These are phyloP conservation scores for Stachybotrys echinatus DNA, from an alignment of 2,329 filamentous ascomycete genomes.

Conservation along the genomic window DNA sequence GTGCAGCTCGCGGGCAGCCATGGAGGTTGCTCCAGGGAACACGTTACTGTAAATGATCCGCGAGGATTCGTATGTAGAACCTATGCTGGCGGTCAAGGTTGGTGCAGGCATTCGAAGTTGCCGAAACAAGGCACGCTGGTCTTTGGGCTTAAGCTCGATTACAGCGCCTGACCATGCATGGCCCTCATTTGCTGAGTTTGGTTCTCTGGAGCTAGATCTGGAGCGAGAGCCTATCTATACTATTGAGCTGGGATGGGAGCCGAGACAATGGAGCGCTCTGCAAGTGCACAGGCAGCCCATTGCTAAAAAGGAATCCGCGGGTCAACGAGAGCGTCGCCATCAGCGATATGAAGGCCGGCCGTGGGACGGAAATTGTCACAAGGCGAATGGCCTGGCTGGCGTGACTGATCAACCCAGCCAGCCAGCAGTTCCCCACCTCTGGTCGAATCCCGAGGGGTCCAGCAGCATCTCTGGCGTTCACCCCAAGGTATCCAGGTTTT, in stretches of 20 bases:
- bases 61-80: conserved; percentile 30
- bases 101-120: conserved; percentile 11
- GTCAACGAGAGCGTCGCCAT: conserved; percentile 1
- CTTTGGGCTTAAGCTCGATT: neutral
- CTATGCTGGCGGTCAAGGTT: neutral
- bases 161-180: too few relatives aligned
- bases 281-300: conserved; percentile 1
- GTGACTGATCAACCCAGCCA: neutral
- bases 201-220: too few relatives aligned
- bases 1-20: neutral
- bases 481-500: too few relatives aligned
- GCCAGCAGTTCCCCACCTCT: too few relatives aligned
- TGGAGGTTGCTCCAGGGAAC: neutral
- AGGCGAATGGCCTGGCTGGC: too few relatives aligned
- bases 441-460: too few relatives aligned
- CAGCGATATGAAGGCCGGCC: neutral
- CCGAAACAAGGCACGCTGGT: conserved; percentile 7
- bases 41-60: conserved; percentile 28
- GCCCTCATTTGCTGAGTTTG: too few relatives aligned
- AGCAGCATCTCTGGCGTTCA: too few relatives aligned
- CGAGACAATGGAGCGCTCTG: too few relatives aligned
- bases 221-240: too few relatives aligned
- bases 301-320: conserved; percentile 1
- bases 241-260: too few relatives aligned
- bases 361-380: too few relatives aligned